A percentile compares a stretch with the other conserved stretches of the same genome.
phyloP scores from a whole-genome alignment of 179 eudicot genomes.

The Heliamphora pulchella region DNA sequence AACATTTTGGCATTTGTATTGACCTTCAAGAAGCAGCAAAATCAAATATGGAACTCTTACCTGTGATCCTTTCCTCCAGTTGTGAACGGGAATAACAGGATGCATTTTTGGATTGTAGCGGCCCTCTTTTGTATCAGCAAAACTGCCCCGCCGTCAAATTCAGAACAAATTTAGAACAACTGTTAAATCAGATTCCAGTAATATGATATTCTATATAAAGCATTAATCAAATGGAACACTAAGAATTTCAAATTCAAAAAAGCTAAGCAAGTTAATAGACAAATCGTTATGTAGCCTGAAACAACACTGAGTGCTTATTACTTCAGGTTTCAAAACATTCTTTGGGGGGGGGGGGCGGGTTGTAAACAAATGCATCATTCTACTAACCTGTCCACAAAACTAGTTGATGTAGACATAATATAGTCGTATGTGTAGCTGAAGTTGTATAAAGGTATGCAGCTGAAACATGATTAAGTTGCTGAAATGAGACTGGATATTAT shows the following conservation, averaged over 20 bases:
- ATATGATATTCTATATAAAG: neutral
- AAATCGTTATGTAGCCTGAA: neutral
- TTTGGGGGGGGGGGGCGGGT: too few relatives aligned
- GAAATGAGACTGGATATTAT: constrained; percentile 24
- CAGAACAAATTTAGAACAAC: neutral
- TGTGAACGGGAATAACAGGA: constrained; percentile 56
- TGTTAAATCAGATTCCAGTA: neutral
- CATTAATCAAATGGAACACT: neutral
- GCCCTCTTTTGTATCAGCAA: constrained; percentile 84
- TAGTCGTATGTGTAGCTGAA: constrained; percentile 90
- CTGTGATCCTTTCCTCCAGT: constrained; percentile 99
- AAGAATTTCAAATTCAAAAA: neutral
- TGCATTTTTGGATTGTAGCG: constrained; percentile 93
- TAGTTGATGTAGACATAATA: constrained; percentile 78
- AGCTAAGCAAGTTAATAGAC: neutral
- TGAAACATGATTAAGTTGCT: constrained; percentile 39
- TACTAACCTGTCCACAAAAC: constrained; percentile 89
- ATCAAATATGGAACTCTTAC: constrained; percentile 23
- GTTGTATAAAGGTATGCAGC: constrained; percentile 92
- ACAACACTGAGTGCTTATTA: neutral
- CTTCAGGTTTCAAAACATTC: neutral
- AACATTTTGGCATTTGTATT: neutral
- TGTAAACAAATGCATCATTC: neutral
- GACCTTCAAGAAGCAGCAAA: constrained; percentile 1
- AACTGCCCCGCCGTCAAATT: constrained; percentile 36